Evolutionary conservation across 1,139 yeast species (phyloP).

Genomic region (Diutina mesorugosa): DNA sequence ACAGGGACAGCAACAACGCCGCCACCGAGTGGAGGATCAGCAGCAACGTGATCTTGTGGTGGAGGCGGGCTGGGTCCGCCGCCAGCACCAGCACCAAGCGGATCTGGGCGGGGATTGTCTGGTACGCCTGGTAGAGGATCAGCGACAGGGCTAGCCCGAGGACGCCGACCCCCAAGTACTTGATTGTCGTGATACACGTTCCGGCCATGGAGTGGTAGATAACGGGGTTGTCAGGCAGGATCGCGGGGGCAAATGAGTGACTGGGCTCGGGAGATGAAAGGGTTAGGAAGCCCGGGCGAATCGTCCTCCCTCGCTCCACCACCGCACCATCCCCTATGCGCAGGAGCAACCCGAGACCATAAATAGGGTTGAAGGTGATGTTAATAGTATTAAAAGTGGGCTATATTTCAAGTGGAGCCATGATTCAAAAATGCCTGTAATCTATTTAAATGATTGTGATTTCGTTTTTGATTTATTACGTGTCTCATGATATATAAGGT

Average conservation of each 20-base stretch:
- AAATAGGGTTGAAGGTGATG: neutral
- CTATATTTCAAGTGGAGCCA: no score
- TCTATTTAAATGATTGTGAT: no score
- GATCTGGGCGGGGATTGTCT: constrained; percentile 23
- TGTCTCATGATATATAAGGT: no score
- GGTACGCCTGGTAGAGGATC: constrained; percentile 23
- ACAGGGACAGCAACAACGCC: constrained; percentile 23
- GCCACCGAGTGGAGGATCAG: constrained; percentile 22
- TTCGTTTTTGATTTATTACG: no score
- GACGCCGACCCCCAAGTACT: constrained; percentile 38
- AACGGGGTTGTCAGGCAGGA: neutral
- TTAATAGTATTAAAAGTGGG: no score
- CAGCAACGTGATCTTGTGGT: constrained; percentile 10
- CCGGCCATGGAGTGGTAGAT: constrained; percentile 10
- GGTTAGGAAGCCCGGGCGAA: neutral
- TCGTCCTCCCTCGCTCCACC: neutral
- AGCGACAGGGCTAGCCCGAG: constrained; percentile 36
- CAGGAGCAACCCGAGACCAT: neutral
- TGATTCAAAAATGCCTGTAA: no score
- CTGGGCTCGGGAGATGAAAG: neutral
- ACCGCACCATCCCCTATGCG: neutral
- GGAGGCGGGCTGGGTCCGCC: constrained; percentile 2
- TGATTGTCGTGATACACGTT: constrained; percentile 37
- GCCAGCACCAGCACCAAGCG: constrained; percentile 10
- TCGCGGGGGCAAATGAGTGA: neutral